Percentiles rank a stretch among this genome's conserved stretches.
Evolutionary conservation across 768 basidiomycete genomes (phyloP).

Genomic region (Suillus spraguei): DNA sequence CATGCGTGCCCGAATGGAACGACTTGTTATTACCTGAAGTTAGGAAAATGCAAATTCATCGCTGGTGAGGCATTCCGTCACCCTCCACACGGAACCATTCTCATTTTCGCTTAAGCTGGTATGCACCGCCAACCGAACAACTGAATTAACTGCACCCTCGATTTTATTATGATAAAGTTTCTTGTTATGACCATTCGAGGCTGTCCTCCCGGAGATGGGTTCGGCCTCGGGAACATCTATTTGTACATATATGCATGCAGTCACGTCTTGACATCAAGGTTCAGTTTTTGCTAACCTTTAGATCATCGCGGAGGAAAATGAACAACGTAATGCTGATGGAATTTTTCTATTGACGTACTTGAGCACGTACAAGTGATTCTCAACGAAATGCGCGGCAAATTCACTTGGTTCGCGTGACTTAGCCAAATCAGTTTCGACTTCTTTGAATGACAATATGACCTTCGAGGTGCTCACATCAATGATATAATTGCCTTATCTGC

Average conservation of each 20-base stretch:
- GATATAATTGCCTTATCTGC: slow-evolving; percentile 32
- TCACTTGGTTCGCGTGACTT: slow-evolving; percentile 31
- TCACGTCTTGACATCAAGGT: slow-evolving; percentile 11
- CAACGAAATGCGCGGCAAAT: slow-evolving; percentile 18
- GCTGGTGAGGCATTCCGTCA: slow-evolving; percentile 46
- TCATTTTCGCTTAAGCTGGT: slow-evolving; percentile 32
- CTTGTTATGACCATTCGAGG: slow-evolving; percentile 7
- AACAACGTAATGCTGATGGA: slow-evolving; percentile 37
- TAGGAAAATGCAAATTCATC: slow-evolving; percentile 62
- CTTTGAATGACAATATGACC: slow-evolving; percentile 21
- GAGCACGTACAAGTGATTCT: slow-evolving; percentile 28
- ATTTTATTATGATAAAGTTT: slow-evolving; percentile 11
- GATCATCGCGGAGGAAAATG: slow-evolving; percentile 23
- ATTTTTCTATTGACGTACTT: slow-evolving; percentile 36
- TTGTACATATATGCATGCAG: slow-evolving; percentile 38
- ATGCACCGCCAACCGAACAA: slow-evolving; percentile 38
- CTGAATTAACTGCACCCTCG: slow-evolving; percentile 19
- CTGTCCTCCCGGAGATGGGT: slow-evolving; percentile 10
- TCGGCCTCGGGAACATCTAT: slow-evolving; percentile 18
- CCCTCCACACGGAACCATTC: slow-evolving; percentile 13
- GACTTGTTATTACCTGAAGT: slow-evolving; percentile 54
- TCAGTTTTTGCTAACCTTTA: slow-evolving; percentile 22
- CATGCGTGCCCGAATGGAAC: slow-evolving; percentile 46
- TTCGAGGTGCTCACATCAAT: slow-evolving; percentile 15
- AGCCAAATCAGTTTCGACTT: slow-evolving; percentile 27